Conservation (phyloP, 805 yeast genomes). For the Kluyveromyces siamensis region DNA sequence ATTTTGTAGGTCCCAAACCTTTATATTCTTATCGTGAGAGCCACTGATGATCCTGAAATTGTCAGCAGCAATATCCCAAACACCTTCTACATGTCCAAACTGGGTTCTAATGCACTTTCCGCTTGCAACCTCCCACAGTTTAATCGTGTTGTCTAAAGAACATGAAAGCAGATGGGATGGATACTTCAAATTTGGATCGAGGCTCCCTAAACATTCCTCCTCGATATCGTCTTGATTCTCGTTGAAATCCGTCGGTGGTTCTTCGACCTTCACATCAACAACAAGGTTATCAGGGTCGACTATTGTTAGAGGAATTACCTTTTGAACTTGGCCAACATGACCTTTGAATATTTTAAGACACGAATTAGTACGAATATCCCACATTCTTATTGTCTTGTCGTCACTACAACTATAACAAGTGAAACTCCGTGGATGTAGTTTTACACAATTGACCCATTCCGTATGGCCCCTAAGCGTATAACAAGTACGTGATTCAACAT, state of each 20-base stretch:
- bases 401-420: conserved; percentile 84
- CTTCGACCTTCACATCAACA: conserved; percentile 30
- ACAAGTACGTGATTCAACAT: conserved; percentile 86
- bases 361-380: conserved; percentile 79
- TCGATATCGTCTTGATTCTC: conserved; percentile 10
- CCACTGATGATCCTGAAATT: conserved; percentile 91
- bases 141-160: conserved; percentile 86
- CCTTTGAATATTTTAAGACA: conserved; percentile 76
- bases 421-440: conserved; percentile 68
- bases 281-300: conserved; percentile 50
- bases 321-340: conserved; percentile 90
- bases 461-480: conserved; percentile 88
- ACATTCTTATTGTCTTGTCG: conserved; percentile 86
- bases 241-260: not conserved
- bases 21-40: conserved; percentile 83
- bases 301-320: conserved; percentile 76
- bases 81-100: conserved; percentile 97
- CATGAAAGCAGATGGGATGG: conserved; percentile 85
- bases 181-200: conserved; percentile 29
- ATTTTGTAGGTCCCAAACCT: conserved; percentile 93
- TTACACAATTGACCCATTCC: conserved; percentile 87
- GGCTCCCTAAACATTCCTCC: conserved; percentile 12
- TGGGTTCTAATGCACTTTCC: conserved; percentile 89
- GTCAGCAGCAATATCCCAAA: conserved; percentile 95
- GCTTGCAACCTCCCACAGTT: conserved; percentile 80